Conservation (phyloP, 805 yeast genomes). For the Jamesozyma lodderae region DNA sequence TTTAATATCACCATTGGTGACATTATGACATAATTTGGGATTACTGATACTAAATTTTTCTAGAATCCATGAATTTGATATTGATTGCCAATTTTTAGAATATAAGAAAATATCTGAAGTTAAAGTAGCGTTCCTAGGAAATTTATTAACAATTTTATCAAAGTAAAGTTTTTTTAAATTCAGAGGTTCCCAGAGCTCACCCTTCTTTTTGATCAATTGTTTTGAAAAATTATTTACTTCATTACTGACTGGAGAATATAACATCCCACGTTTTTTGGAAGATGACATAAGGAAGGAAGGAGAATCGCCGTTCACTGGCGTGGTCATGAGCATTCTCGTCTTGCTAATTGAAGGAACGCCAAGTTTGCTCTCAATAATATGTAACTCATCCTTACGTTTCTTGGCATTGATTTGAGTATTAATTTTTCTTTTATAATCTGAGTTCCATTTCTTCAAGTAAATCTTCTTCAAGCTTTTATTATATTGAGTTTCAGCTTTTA, state of each 20-base stretch:
- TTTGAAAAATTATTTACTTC: constrained; percentile 26
- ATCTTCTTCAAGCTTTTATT: constrained; percentile 26
- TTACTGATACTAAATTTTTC: constrained; percentile 26
- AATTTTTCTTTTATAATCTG: constrained; percentile 28
- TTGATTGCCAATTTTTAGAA: constrained; percentile 21
- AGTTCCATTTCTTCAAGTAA: constrained; percentile 29
- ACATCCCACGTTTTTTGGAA: constrained; percentile 12
- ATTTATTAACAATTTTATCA: constrained; percentile 12
- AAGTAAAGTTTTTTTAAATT: constrained; percentile 32
- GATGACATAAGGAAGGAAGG: constrained; percentile 16
- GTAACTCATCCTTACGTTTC: constrained; percentile 34
- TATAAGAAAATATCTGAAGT: constrained; percentile 18
- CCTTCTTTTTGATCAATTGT: constrained; percentile 30
- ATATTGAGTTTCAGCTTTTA: constrained; percentile 38
- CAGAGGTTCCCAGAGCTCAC: constrained; percentile 41
- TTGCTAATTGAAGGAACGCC: constrained; percentile 29
- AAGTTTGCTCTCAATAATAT: constrained; percentile 28
- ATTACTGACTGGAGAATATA: constrained; percentile 19
- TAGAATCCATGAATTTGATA: constrained; percentile 28
- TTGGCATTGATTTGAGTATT: constrained; percentile 30
- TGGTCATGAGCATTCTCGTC: constrained; percentile 16
- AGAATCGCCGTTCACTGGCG: constrained; percentile 10
- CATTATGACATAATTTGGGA: constrained; percentile 1
- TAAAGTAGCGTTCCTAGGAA: not conserved
- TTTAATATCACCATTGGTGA: constrained; percentile 3